Evolutionary conservation across 2,329 filamentous ascomycete genomes (phyloP).

Genomic region (Fusarium chaquense): DNA sequence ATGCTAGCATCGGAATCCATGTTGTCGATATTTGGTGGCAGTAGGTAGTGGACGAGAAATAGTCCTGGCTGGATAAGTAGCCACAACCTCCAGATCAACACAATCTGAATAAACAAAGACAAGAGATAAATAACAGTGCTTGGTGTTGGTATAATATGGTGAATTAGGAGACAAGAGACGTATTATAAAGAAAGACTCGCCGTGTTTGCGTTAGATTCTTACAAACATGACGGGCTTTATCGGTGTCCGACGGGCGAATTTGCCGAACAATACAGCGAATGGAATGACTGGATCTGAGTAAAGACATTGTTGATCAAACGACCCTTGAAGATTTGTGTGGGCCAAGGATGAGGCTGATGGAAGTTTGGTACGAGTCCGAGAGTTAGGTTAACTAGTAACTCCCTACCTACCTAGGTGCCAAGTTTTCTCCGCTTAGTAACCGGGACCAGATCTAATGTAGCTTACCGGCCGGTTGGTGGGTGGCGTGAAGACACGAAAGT

Average conservation of each 20-base stretch:
- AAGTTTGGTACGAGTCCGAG: background rate
- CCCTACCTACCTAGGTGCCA: no score
- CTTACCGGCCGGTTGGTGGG: no score
- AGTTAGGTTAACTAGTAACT: no score
- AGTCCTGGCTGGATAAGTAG: conserved; percentile 16
- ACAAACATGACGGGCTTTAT: conserved; percentile 12
- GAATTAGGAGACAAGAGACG: background rate
- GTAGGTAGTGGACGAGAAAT: background rate
- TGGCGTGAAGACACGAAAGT: background rate
- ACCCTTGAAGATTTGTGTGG: background rate
- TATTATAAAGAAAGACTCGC: conserved; percentile 3
- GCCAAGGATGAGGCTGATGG: background rate
- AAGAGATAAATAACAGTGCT: background rate
- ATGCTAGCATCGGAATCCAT: conserved; percentile 48
- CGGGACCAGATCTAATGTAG: no score
- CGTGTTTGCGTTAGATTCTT: background rate
- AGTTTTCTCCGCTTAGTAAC: conserved; percentile 17
- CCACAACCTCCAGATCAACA: conserved; percentile 1
- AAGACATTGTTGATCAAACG: background rate
- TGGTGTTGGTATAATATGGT: background rate
- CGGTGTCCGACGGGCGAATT: conserved; percentile 8
- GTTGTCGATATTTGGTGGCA: conserved; percentile 5
- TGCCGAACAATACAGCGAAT: background rate
- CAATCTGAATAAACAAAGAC: background rate
- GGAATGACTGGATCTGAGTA: background rate